These are phyloP conservation scores for Trebouxiophyceae sp. DNA, from an alignment of 163 green algal genomes.

Conservation along the genomic window DNA sequence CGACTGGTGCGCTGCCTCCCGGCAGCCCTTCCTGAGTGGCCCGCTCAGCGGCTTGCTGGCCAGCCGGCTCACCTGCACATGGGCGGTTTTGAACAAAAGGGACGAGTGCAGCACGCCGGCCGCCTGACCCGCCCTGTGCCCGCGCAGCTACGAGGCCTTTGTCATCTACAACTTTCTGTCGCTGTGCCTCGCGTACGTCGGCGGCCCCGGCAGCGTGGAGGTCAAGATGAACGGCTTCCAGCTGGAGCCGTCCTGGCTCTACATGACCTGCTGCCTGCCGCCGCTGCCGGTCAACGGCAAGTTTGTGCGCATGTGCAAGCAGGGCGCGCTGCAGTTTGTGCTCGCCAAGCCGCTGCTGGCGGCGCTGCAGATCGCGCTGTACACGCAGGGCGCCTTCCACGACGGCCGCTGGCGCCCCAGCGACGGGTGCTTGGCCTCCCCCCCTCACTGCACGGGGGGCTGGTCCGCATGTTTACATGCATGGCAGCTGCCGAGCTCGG, in stretches of 20 bases:
- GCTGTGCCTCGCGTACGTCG: slow-evolving; percentile 90
- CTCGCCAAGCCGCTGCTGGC: slow-evolving; percentile 89
- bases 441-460: too few species aligned
- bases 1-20: slow-evolving; percentile 57
- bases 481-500: too few species aligned
- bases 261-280: slow-evolving; percentile 87
- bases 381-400: slow-evolving; percentile 58
- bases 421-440: too few species aligned
- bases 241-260: slow-evolving; percentile 71
- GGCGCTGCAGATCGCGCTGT: slow-evolving; percentile 73
- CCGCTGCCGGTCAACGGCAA: slow-evolving; percentile 75
- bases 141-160: slow-evolving; percentile 92
- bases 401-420: slow-evolving; percentile 63
- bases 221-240: slow-evolving; percentile 73
- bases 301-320: slow-evolving; percentile 90
- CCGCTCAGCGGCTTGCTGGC: too few species aligned
- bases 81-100: too few species aligned
- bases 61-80: too few species aligned
- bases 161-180: slow-evolving; percentile 99
- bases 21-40: too few species aligned
- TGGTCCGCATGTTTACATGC: too few species aligned
- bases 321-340: slow-evolving; percentile 93
- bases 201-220: slow-evolving; percentile 81
- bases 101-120: too few species aligned
- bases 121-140: too few species aligned